phyloP scores from a whole-genome alignment of 164 flowering plant species.

The Annona cherimola region DNA sequence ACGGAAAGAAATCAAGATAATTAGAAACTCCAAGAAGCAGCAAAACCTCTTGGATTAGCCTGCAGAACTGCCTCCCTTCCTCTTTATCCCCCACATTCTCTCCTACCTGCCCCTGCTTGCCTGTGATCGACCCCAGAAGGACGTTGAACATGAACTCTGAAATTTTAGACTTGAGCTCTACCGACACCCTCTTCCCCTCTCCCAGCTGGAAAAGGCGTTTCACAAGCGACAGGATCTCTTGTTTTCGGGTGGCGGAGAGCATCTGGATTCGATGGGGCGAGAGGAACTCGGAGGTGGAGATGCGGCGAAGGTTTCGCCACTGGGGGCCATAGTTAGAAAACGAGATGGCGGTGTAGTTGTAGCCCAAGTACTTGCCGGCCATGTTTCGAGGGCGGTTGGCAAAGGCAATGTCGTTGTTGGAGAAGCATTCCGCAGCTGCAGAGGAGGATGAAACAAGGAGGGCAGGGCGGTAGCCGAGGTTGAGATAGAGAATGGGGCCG shows the following conservation, averaged over 20 bases:
- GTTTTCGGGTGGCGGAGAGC: constrained; percentile 11
- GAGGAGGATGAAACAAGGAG: constrained; percentile 30
- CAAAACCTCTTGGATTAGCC: constrained; percentile 5
- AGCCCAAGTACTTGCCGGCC: constrained; percentile 23
- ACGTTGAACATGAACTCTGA: constrained; percentile 16
- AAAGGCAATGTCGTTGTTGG: constrained; percentile 29
- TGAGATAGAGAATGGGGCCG: constrained; percentile 23
- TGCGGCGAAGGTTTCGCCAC: constrained; percentile 21
- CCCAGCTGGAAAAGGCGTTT: background rate
- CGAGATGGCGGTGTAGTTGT: constrained; percentile 20
- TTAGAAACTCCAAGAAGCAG: background rate
- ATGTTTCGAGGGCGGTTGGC: constrained; percentile 29
- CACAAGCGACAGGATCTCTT: constrained; percentile 19
- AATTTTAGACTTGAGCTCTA: constrained; percentile 6
- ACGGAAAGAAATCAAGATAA: constrained; percentile 23
- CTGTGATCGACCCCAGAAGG: constrained; percentile 17
- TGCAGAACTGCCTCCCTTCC: constrained; percentile 14
- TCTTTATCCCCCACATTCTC: constrained; percentile 9
- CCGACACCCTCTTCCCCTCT: background rate
- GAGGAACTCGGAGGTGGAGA: background rate
- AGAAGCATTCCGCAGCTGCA: constrained; percentile 30
- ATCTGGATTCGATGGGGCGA: constrained; percentile 12
- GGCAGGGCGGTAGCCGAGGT: constrained; percentile 24
- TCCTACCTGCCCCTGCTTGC: constrained; percentile 19
- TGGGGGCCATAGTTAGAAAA: constrained; percentile 21